Percentiles rank a stretch among this genome's conserved stretches.
Conservation (phyloP, 2,329 filamentous ascomycete genomes). For the Ophiostoma tasmaniense region DNA sequence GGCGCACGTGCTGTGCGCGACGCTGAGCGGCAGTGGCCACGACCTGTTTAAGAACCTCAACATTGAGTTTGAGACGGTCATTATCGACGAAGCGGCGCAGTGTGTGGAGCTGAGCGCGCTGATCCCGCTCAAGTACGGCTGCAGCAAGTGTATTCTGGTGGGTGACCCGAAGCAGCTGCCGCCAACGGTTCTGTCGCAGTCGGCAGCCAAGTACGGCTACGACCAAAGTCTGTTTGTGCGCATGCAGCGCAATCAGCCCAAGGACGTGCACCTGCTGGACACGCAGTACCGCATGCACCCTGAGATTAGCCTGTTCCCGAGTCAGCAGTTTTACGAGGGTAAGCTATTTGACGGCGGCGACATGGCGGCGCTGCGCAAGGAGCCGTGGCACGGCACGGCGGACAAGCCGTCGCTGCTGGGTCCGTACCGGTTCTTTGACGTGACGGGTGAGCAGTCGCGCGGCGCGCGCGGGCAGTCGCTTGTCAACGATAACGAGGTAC, state of each 20-base stretch:
- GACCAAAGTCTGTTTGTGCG: slow-evolving; percentile 97
- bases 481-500: slow-evolving; percentile 79
- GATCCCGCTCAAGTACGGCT: slow-evolving; percentile 95
- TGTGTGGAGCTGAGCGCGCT: slow-evolving; percentile 95
- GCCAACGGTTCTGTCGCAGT: slow-evolving; percentile 89
- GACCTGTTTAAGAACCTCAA: slow-evolving; percentile 94
- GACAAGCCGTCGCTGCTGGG: slow-evolving; percentile 57
- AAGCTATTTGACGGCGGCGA: slow-evolving; percentile 73
- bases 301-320: slow-evolving; percentile 87
- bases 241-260: slow-evolving; percentile 88
- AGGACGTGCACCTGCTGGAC: slow-evolving; percentile 88
- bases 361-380: slow-evolving; percentile 67
- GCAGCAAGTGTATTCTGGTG: slow-evolving; percentile 91
- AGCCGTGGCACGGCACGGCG: slow-evolving; percentile 70
- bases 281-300: slow-evolving; percentile 99
- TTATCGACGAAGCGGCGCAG: slow-evolving; percentile 96
- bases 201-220: slow-evolving; percentile 85
- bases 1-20: slow-evolving; percentile 89
- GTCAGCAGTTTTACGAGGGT: slow-evolving; percentile 84
- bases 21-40: slow-evolving; percentile 88
- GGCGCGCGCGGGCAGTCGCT: slow-evolving; percentile 81
- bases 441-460: slow-evolving; percentile 75
- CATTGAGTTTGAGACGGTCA: slow-evolving; percentile 96
- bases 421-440: slow-evolving; percentile 95
- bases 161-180: slow-evolving; percentile 96